These are phyloP conservation scores for Didymellaceae sp. DNA, from an alignment of 2,329 filamentous ascomycete genomes.

Conservation along the genomic window DNA sequence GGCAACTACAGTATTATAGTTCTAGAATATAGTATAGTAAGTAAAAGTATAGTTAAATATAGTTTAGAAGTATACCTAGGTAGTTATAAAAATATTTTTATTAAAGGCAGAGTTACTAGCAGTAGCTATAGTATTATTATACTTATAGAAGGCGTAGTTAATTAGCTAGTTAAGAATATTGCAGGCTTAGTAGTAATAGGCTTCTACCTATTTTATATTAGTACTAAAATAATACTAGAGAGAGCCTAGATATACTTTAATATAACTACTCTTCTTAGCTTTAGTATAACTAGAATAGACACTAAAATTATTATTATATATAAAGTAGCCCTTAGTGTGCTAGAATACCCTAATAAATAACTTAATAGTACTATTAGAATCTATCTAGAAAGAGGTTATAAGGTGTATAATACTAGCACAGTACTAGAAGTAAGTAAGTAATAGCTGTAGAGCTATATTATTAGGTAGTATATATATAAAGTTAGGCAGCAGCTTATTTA, in stretches of 20 bases:
- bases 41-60: neutral
- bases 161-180: too few relatives aligned
- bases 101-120: too few relatives aligned
- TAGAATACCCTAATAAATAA: neutral
- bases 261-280: neutral
- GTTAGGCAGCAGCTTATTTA: neutral
- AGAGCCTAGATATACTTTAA: neutral
- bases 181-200: too few relatives aligned
- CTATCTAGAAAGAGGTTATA: neutral
- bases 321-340: neutral
- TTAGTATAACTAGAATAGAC: neutral
- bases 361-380: neutral
- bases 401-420: too few relatives aligned
- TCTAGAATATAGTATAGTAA: neutral
- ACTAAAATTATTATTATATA: neutral
- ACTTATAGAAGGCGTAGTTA: too few relatives aligned
- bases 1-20: neutral
- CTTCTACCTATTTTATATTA: too few relatives aligned
- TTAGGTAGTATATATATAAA: slow-evolving; percentile 32
- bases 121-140: neutral
- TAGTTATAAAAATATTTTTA: neutral
- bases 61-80: neutral
- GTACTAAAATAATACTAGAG: too few relatives aligned
- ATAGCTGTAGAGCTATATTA: neutral
- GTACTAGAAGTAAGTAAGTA: too few relatives aligned